A percentile compares a stretch with the other conserved stretches of the same genome.
These are phyloP conservation scores for Periconia sp. DNA, from an alignment of 2,329 filamentous ascomycete genomes.

Conservation along the genomic window DNA sequence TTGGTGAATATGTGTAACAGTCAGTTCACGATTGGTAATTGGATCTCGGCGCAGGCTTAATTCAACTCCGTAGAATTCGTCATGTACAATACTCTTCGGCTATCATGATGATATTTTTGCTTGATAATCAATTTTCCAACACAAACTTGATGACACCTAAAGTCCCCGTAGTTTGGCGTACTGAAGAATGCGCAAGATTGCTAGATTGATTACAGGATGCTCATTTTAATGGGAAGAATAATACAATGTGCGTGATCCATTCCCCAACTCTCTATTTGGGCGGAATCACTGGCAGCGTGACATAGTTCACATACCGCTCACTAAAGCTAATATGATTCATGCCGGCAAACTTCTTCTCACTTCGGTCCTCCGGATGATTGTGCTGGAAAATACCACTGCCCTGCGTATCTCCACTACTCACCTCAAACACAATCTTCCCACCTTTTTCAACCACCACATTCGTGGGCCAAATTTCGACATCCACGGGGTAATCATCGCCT, in stretches of 20 bases:
- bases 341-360: conserved; percentile 48
- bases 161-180: too few relatives aligned
- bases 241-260: not conserved
- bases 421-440: conserved; percentile 58
- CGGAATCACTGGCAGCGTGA: conserved; percentile 57
- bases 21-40: conserved; percentile 34
- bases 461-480: conserved; percentile 67
- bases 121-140: too few relatives aligned
- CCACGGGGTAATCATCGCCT: conserved; percentile 60
- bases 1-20: conserved; percentile 39
- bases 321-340: conserved; percentile 59
- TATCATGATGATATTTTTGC: not conserved
- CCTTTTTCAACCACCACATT: conserved; percentile 60
- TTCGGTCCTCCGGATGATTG: conserved; percentile 51
- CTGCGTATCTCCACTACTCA: conserved; percentile 58
- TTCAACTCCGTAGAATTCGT: not conserved
- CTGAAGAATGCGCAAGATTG: not conserved
- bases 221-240: too few relatives aligned
- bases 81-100: not conserved
- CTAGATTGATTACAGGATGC: not conserved
- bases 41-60: conserved; percentile 6
- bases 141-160: too few relatives aligned
- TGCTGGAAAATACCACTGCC: conserved; percentile 61
- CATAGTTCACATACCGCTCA: conserved; percentile 52
- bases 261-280: conserved; percentile 23